These are phyloP conservation scores for Platanthera guangdongensis DNA, from an alignment of 106 monocot species.

Conservation along the genomic window DNA sequence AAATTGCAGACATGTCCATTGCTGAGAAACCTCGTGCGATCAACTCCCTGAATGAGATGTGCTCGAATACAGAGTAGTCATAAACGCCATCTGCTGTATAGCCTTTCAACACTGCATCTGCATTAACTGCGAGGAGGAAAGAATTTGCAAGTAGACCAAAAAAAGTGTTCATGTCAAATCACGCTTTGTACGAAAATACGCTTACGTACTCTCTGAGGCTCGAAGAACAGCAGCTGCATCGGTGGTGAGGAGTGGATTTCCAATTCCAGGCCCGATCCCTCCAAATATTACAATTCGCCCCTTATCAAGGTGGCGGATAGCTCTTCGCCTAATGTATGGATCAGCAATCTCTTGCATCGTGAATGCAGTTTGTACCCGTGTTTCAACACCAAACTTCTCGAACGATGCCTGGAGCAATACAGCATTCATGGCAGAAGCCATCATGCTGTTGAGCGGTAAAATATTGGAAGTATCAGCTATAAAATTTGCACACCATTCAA, in stretches of 20 bases:
- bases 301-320: conserved; percentile 96
- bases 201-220: conserved; percentile 76
- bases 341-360: conserved; percentile 95
- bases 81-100: conserved; percentile 46
- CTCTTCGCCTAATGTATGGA: conserved; percentile 80
- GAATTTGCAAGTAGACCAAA: neutral
- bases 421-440: conserved; percentile 97
- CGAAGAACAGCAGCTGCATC: conserved; percentile 82
- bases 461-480: conserved; percentile 3
- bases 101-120: conserved; percentile 91
- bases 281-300: conserved; percentile 95
- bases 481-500: neutral
- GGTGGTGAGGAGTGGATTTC: conserved; percentile 72
- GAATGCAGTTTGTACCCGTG: conserved; percentile 81
- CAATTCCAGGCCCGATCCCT: conserved; percentile 66
- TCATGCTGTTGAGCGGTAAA: conserved; percentile 52
- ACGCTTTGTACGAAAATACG: neutral
- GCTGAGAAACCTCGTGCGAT: conserved; percentile 58
- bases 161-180: neutral
- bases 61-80: conserved; percentile 65
- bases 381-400: conserved; percentile 79
- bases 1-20: conserved; percentile 83
- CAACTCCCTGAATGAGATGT: conserved; percentile 77
- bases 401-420: conserved; percentile 90
- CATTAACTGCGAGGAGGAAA: conserved; percentile 47